Evolutionary conservation across 2,329 filamentous ascomycete genomes (phyloP).

Genomic region (Mariannaea elegans): DNA sequence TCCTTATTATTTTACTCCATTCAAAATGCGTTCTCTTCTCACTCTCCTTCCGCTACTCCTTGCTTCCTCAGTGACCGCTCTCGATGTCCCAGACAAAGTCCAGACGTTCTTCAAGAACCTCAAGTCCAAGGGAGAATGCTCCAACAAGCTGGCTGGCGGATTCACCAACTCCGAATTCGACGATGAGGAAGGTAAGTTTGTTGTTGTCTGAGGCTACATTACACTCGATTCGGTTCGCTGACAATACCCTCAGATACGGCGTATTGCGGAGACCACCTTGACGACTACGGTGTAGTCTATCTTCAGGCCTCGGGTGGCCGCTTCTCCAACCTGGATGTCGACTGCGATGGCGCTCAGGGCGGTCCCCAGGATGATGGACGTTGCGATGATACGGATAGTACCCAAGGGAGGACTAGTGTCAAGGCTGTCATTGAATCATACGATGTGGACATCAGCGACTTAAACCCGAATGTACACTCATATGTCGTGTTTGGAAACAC

Average conservation of each 20-base stretch:
- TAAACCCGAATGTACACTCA: conserved; percentile 61
- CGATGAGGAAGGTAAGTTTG: conserved; percentile 14
- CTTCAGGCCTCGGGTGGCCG: conserved; percentile 52
- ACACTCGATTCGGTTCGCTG: too few relatives aligned
- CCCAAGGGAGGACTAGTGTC: conserved; percentile 52
- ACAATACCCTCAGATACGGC: conserved; percentile 1
- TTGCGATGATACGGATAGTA: conserved; percentile 15
- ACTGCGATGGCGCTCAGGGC: conserved; percentile 63
- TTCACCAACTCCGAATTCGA: conserved; percentile 25
- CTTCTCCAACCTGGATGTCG: conserved; percentile 65
- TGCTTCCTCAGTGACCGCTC: conserved; percentile 4
- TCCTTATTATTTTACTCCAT: not conserved
- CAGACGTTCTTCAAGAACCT: conserved; percentile 22
- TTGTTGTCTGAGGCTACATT: too few relatives aligned
- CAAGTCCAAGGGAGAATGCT: conserved; percentile 19
- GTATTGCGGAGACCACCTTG: conserved; percentile 55
- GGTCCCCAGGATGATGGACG: conserved; percentile 49
- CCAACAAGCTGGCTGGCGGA: conserved; percentile 20
- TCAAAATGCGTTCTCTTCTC: conserved; percentile 1
- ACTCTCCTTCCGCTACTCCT: conserved; percentile 12
- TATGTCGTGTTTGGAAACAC: conserved; percentile 65
- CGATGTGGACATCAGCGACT: conserved; percentile 50
- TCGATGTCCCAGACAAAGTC: conserved; percentile 19
- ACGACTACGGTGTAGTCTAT: conserved; percentile 52
- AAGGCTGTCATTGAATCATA: conserved; percentile 47